Percentiles rank a stretch among this genome's conserved stretches.
Evolutionary conservation across 2,329 filamentous ascomycete genomes (phyloP).

Genomic region (Cercospora berteroae): DNA sequence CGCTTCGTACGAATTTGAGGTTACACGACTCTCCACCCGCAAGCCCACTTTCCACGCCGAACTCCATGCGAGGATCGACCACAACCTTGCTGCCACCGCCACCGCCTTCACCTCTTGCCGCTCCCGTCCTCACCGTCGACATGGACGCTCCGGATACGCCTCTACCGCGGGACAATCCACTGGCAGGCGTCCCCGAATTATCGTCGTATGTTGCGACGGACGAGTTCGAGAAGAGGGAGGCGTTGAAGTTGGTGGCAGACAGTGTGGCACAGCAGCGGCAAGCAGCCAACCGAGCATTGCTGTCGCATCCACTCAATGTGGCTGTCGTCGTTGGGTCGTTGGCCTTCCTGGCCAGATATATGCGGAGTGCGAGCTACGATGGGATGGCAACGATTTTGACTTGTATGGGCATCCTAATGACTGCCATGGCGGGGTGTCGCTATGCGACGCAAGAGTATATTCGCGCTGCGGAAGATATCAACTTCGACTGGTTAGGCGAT

Average conservation of each 20-base stretch:
- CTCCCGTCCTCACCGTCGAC: slow-evolving; percentile 32
- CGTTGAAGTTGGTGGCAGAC: slow-evolving; percentile 73
- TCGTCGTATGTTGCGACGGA: slow-evolving; percentile 54
- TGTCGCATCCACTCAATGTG: slow-evolving; percentile 59
- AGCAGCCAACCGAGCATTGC: slow-evolving; percentile 60
- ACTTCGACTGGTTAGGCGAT: slow-evolving; percentile 61
- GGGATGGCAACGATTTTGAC: slow-evolving; percentile 58
- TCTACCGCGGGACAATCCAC: slow-evolving; percentile 34
- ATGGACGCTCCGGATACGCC: slow-evolving; percentile 19
- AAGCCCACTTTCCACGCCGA: slow-evolving; percentile 64
- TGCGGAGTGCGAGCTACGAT: slow-evolving; percentile 48
- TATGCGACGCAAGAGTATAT: slow-evolving; percentile 63
- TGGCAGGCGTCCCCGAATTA: slow-evolving; percentile 62
- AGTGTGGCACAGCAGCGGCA: slow-evolving; percentile 80
- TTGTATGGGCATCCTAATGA: slow-evolving; percentile 61
- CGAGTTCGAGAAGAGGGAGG: slow-evolving; percentile 62
- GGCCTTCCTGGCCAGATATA: slow-evolving; percentile 41
- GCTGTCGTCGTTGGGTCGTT: slow-evolving; percentile 41
- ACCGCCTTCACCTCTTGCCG: slow-evolving; percentile 43
- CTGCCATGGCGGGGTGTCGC: slow-evolving; percentile 61
- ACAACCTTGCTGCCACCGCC: slow-evolving; percentile 53
- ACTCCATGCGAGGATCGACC: slow-evolving; percentile 49
- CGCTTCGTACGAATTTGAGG: slow-evolving; percentile 75
- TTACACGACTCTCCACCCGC: slow-evolving; percentile 58
- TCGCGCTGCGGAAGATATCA: slow-evolving; percentile 58